Evolutionary conservation across 441 rosid species (phyloP).

Genomic region (Pelargonium myrrhifolium): DNA sequence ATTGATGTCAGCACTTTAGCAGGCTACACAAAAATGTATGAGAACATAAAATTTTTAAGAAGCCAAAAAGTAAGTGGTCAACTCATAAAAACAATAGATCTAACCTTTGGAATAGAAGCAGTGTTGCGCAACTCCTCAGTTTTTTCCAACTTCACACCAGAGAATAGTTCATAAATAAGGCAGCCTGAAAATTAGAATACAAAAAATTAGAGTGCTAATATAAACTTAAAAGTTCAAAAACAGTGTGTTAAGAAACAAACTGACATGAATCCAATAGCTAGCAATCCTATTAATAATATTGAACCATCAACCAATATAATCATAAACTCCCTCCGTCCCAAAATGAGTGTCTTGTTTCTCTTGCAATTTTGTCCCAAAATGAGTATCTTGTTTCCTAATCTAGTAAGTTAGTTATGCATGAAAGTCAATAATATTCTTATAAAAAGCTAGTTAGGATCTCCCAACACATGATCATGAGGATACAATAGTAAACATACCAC

Average conservation of each 20-base stretch:
- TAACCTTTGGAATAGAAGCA: conserved; percentile 92
- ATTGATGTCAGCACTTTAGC: conserved; percentile 11
- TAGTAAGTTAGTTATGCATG: no score
- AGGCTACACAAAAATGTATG: conserved; percentile 4
- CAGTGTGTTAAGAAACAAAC: background rate
- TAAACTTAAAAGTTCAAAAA: background rate
- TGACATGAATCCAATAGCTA: background rate
- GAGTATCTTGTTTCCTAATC: no score
- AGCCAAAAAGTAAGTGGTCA: conserved; percentile 3
- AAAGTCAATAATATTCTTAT: no score
- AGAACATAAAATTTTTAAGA: background rate
- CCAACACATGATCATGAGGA: no score
- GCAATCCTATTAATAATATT: background rate
- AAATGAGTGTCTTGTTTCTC: no score
- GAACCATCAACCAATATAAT: background rate
- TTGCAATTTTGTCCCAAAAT: no score
- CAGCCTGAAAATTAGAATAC: conserved; percentile 49
- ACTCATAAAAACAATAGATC: conserved; percentile 15
- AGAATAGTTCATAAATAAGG: conserved; percentile 87
- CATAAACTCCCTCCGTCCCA: no score
- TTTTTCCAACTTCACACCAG: conserved; percentile 71
- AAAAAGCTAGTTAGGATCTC: no score
- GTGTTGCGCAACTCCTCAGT: conserved; percentile 96
- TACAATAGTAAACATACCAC: no score
- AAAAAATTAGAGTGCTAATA: conserved; percentile 1